phyloP scores from a whole-genome alignment of 306 rosid genomes.

The Vigna angularis region DNA sequence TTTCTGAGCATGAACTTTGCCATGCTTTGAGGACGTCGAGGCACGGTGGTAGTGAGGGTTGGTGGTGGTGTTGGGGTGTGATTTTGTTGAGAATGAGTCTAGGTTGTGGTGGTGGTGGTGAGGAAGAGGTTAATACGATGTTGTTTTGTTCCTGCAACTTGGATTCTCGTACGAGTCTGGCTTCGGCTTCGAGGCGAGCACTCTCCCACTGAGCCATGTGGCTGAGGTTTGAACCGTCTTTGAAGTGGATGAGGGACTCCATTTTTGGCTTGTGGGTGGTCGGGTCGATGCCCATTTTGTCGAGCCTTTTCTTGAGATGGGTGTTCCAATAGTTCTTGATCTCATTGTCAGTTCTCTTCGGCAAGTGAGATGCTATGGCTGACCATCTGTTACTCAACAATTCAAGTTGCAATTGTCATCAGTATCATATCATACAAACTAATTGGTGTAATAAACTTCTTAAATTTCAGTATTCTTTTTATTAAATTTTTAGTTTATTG shows the following conservation, averaged over 20 bases:
- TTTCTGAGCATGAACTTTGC: conserved; percentile 47
- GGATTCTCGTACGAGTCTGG: conserved; percentile 42
- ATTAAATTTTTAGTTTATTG: too few species aligned
- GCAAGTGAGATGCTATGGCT: conserved; percentile 48
- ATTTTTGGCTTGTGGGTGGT: conserved; percentile 45
- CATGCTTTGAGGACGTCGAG: conserved; percentile 58
- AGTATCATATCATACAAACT: too few species aligned
- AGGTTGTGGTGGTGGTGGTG: background rate
- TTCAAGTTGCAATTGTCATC: background rate
- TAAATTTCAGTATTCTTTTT: too few species aligned
- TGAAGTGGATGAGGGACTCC: background rate
- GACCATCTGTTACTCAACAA: conserved; percentile 42
- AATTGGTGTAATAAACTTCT: too few species aligned
- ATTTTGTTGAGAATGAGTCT: conserved; percentile 22
- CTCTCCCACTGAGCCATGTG: conserved; percentile 60
- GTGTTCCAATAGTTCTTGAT: conserved; percentile 58
- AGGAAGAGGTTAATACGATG: background rate
- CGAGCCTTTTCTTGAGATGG: conserved; percentile 46
- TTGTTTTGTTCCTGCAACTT: background rate
- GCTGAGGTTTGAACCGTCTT: conserved; percentile 41
- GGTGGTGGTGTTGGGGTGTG: conserved; percentile 19
- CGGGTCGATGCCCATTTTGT: conserved; percentile 51
- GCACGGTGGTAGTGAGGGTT: conserved; percentile 34
- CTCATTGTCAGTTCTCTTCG: conserved; percentile 54
- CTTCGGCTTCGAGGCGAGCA: conserved; percentile 51